phyloP scores from a whole-genome alignment of 2,329 filamentous ascomycete genomes.

The Cladosporium sp. region DNA sequence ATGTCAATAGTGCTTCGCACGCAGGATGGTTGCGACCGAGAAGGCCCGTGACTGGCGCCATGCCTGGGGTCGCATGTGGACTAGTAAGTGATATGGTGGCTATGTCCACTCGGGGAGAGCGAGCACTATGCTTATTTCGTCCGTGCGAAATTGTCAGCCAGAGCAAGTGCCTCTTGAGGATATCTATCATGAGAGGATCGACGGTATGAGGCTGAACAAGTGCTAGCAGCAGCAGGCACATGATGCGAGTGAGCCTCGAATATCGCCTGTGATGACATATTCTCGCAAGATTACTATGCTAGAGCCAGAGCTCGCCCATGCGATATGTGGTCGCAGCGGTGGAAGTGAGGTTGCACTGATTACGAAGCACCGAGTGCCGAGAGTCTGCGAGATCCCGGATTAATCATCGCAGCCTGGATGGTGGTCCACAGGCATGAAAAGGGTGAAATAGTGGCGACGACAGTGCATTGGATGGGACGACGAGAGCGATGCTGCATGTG shows the following conservation, averaged over 20 bases:
- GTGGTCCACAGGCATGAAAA: neutral
- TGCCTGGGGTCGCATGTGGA: neutral
- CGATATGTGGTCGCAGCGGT: neutral
- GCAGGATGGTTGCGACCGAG: neutral
- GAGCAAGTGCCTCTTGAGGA: slow-evolving; percentile 1
- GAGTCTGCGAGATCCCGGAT: neutral
- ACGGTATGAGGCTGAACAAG: neutral
- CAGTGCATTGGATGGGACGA: neutral
- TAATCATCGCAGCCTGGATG: slow-evolving; percentile 3
- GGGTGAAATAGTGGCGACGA: neutral
- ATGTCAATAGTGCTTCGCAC: neutral
- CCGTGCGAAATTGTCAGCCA: neutral
- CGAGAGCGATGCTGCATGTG: neutral
- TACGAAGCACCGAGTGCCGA: slow-evolving; percentile 15
- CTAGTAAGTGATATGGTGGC: slow-evolving; percentile 2
- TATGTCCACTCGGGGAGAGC: slow-evolving; percentile 3
- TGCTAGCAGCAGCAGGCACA: neutral
- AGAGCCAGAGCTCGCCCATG: neutral
- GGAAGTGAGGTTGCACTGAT: slow-evolving; percentile 11
- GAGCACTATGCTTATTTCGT: slow-evolving; percentile 1
- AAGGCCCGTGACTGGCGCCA: slow-evolving; percentile 7
- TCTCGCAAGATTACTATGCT: neutral
- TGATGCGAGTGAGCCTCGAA: neutral
- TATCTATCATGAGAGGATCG: neutral
- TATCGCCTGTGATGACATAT: neutral